Percentiles rank a stretch among this genome's conserved stretches.
These are phyloP conservation scores for Ustanciosporium gigantosporum DNA, from an alignment of 1,284 basidiomycete genomes.

Conservation along the genomic window DNA sequence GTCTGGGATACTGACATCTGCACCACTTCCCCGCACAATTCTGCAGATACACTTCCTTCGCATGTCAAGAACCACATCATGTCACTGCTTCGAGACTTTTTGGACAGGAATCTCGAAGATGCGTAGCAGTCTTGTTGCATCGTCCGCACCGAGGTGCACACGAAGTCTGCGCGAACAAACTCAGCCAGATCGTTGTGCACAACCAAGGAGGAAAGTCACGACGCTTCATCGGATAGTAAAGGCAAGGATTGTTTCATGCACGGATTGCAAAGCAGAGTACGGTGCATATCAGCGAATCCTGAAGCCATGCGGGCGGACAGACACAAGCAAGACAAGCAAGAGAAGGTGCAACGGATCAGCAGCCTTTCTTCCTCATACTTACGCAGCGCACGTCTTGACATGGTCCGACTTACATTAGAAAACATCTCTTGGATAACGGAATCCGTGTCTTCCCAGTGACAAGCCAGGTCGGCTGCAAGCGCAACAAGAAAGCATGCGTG, in stretches of 20 bases:
- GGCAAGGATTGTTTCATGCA: constrained; percentile 8
- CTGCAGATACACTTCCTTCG: constrained; percentile 31
- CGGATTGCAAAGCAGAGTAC: constrained; percentile 42
- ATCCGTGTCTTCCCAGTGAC: constrained; percentile 50
- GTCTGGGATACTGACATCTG: too few relatives aligned
- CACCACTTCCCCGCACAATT: background rate
- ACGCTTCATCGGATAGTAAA: too few relatives aligned
- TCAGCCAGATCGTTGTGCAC: too few relatives aligned
- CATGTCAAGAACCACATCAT: constrained; percentile 34
- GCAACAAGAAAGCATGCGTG: background rate
- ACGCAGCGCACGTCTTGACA: too few relatives aligned
- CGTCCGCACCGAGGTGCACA: too few relatives aligned
- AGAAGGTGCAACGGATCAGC: too few relatives aligned
- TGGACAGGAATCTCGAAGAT: constrained; percentile 44
- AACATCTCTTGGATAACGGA: constrained; percentile 45
- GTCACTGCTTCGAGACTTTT: constrained; percentile 36
- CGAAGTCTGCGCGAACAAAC: too few relatives aligned
- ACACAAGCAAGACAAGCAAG: too few relatives aligned
- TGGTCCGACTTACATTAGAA: constrained; percentile 42
- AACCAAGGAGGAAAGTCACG: too few relatives aligned
- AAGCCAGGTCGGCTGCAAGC: constrained; percentile 39
- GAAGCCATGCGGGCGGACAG: too few relatives aligned
- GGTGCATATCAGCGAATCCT: constrained; percentile 45
- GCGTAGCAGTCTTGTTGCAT: too few relatives aligned
- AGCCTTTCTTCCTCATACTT: too few relatives aligned